Base-by-base conservation (phyloP, 129 eudicot genomes). In the Oenanthe sinensis region DNA sequence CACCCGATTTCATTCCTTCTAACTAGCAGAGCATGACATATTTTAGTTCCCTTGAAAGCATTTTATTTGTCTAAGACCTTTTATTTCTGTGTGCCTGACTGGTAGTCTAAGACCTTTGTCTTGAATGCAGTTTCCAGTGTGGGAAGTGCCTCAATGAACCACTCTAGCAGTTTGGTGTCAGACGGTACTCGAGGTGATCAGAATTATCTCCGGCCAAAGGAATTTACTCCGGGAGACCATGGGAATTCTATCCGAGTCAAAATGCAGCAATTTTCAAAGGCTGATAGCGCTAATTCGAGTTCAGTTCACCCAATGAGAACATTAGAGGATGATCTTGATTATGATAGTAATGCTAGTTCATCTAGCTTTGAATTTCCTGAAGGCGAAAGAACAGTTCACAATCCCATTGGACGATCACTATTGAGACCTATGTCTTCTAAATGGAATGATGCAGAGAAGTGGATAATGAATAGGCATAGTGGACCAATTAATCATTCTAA, bases 401-500 rank as follows among this genome's bases (percentile, higher is more conserved):
- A 86, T 81, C 84, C 83, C 10, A 75, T 83, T 12, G 75, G 90
- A 55, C 84, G 91, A 80, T 86, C 96, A 9, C 58, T 88, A 49
- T 87, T 91, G 91, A 85, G 93, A 77, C 97, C 92, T 8, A 88
- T 88, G 87, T 82, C 97, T 49, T 95, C 99, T 0, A 95, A 95
- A 85, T 95, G 99, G 97, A 91, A 95, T 67, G 97, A 95, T 84
- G 99, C 99, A 48, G 97, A 92, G 81, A 95, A 92, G 77, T 95
- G 99, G 99, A 92, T 95, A 79, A 84, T 90, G 78, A 92, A 88
- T 82, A 84, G 83, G 88, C 92, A 86, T 76, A 89, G 69, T 58
- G 77, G 81, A 80, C 96, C 80, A 62, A 36, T 77, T 54, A 87
- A 78, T 67, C 80, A 80, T 76, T 79, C 90, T 20, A 84, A 81